Base-by-base conservation (phyloP, 345 rosid genomes). In the Draba incana region DNA sequence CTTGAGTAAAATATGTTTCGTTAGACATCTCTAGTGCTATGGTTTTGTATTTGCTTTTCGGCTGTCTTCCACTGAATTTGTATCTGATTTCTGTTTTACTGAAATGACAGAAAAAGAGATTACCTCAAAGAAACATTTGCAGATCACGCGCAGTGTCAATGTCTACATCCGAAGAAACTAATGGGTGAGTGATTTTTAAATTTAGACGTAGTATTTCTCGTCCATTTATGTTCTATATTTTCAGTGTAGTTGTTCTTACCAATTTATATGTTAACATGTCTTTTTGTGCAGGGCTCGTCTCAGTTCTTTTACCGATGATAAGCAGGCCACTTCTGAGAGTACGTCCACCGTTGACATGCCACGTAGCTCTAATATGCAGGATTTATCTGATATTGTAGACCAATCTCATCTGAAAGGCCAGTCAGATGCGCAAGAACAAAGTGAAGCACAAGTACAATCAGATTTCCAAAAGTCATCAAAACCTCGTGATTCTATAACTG, bases 401-500 rank as follows among this genome's bases (percentile, higher is more conserved):
- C 68, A 66, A 37, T 51, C 77, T 74, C 72, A 66, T 60, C 54
- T 74, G 50, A 62, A 30, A 49, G 76, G 57, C 52, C 64, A 55
- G 31, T 64, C 70, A 39, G 45, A 65, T 73, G 20, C 11, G 39
- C 55, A 50, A 53, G 78, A 52, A 60, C 50, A 27, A 25, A 27
- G 55, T 53, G 78, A 67, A 66, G 30, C 54, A 66, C 72, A 51
- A 74, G 50, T 58, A 53, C 78, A 67, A 24, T 67, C 68, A 52
- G 72, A 59, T 66, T 43, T 45, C 43, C 55, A 25, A 66, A 68
- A 89, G 45, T 79, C 45, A 72, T 70, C 87, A 54, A 78, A 75
- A 76, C 72, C 87, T 45, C 82, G 84, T 53, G 97, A 78, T 75
- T 84, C 83, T 57, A 76, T 83, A 82, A 76, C 75, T 68, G 87